phyloP scores from a whole-genome alignment of 2,329 filamentous ascomycete genomes.

The Colletotrichum sp. region DNA sequence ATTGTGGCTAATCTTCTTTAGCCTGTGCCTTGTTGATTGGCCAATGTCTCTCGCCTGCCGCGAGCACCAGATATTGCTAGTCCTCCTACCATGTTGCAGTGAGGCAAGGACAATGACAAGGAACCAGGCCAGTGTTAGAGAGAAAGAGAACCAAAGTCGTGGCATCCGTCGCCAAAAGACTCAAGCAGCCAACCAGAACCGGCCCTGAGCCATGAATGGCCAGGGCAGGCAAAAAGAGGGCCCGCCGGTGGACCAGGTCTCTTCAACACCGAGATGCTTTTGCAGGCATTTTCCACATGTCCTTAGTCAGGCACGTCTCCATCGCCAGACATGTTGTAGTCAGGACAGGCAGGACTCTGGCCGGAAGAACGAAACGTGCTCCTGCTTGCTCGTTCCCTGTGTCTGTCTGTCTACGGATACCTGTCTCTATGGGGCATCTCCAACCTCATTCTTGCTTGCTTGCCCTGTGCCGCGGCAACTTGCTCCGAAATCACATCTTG shows the following conservation, averaged over 20 bases:
- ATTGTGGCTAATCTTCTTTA: background rate
- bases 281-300: background rate
- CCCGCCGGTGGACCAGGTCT: background rate
- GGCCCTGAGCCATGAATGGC: background rate
- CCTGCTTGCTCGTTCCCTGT: background rate
- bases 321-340: background rate
- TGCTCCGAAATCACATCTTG: background rate
- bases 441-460: background rate
- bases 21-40: background rate
- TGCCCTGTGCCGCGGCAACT: background rate
- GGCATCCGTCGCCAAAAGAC: background rate
- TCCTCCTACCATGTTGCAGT: background rate
- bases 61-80: background rate
- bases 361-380: background rate
- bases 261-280: background rate
- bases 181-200: slow-evolving; percentile 4
- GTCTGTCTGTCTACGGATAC: background rate
- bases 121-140: background rate
- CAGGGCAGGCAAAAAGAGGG: slow-evolving; percentile 18
- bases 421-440: background rate
- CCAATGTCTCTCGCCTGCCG: background rate
- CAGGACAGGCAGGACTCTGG: background rate
- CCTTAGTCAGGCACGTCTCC: slow-evolving; percentile 10
- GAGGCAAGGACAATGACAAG: slow-evolving; percentile 5
- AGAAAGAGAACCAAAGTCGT: background rate